These are phyloP conservation scores for Gyromitra esculenta DNA, from an alignment of 2,329 filamentous ascomycete genomes.

Conservation along the genomic window DNA sequence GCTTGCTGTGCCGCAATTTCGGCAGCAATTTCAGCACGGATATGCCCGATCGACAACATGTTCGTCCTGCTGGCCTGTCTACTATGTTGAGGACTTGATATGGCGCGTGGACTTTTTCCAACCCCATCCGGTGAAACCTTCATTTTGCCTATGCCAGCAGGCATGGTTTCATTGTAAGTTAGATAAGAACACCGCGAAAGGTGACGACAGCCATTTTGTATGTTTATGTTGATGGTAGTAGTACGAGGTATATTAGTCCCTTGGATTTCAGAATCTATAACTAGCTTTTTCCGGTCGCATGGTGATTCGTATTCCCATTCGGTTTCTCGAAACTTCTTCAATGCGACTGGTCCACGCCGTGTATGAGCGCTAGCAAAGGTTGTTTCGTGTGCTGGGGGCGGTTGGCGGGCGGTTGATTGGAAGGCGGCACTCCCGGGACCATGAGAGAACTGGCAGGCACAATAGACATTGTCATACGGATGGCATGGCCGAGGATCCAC, in stretches of 20 bases:
- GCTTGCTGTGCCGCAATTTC: neutral
- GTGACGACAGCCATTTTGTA: neutral
- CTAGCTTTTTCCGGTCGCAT: neutral
- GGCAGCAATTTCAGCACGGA: neutral
- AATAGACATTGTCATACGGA: neutral
- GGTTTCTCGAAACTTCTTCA: neutral
- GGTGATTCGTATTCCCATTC: slow-evolving; percentile 5
- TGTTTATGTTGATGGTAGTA: neutral
- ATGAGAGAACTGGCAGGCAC: slow-evolving; percentile 15
- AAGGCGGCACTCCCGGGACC: neutral
- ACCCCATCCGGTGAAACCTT: neutral
- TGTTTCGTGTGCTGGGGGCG: neutral
- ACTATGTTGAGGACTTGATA: neutral
- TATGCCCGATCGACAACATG: no score
- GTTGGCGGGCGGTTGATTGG: neutral
- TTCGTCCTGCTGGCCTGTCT: neutral
- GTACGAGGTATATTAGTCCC: neutral
- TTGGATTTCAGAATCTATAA: neutral
- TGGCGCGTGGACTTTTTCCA: neutral
- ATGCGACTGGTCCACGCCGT: neutral
- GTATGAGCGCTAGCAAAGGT: no score
- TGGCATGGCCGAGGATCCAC: slow-evolving; percentile 3
- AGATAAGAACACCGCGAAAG: neutral
- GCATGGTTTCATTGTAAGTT: neutral
- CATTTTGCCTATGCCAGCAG: neutral